Percentiles rank a stretch among this genome's conserved stretches.
Conservation (phyloP, 768 basidiomycete species). For the Mrakia frigida region DNA sequence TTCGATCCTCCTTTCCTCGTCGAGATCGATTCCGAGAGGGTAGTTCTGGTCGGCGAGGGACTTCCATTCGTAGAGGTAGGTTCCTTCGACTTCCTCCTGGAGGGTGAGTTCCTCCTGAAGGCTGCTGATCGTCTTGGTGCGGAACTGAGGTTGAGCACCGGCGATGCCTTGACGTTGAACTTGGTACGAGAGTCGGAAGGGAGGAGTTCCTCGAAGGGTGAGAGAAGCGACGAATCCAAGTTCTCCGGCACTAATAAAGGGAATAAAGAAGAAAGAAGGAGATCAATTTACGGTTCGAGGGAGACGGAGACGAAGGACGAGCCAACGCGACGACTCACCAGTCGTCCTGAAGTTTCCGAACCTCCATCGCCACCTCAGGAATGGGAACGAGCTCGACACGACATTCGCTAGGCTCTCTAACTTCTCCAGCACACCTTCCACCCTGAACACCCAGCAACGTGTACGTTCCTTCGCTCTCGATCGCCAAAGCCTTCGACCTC, state of each 20-base stretch:
- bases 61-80: constrained; percentile 76
- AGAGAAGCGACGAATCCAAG: constrained; percentile 84
- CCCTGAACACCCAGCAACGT: constrained; percentile 9
- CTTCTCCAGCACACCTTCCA: constrained; percentile 24
- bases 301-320: neutral
- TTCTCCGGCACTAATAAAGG: constrained; percentile 50
- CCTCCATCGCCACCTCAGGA: constrained; percentile 18
- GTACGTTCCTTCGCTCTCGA: constrained; percentile 19
- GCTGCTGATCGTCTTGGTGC: constrained; percentile 56
- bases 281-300: neutral
- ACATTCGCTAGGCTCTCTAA: constrained; percentile 31
- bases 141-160: neutral
- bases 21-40: constrained; percentile 59
- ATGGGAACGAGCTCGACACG: constrained; percentile 12
- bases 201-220: constrained; percentile 79
- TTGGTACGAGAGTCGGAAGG: constrained; percentile 77
- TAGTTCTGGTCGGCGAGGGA: constrained; percentile 81
- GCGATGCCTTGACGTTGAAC: constrained; percentile 42
- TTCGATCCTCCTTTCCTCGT: constrained; percentile 35
- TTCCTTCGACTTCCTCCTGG: constrained; percentile 82
- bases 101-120: constrained; percentile 69
- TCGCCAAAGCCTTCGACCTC: constrained; percentile 47
- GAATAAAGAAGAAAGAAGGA: constrained; percentile 1
- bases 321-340: constrained; percentile 15
- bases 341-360: constrained; percentile 25